A percentile compares a stretch with the other conserved stretches of the same genome.
Evolutionary conservation across 495 filamentous ascomycete species (phyloP).

Genomic region (Penicillium cataractarum): DNA sequence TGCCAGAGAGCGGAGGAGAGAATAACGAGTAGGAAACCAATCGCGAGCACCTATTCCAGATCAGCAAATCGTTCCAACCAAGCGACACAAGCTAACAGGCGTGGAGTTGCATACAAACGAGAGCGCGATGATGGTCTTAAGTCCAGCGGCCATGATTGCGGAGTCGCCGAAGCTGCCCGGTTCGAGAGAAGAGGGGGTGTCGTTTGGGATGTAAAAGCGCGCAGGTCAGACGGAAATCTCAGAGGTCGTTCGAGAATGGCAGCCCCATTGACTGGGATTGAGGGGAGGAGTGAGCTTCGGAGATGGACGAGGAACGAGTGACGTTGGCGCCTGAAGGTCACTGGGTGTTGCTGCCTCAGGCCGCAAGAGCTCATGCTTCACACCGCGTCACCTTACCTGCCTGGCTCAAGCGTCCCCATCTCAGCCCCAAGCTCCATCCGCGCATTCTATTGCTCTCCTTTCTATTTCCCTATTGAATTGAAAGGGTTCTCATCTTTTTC

Average conservation of each 20-base stretch:
- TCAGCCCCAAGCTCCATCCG: conserved; percentile 20
- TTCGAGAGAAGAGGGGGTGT: conserved; percentile 12
- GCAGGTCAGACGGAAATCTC: conserved; percentile 11
- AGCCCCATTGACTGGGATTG: conserved; percentile 30
- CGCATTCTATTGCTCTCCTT: conserved; percentile 26
- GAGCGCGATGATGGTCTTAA: conserved; percentile 98
- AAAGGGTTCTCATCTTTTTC: not conserved
- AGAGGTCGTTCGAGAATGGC: conserved; percentile 11
- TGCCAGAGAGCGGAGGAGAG: conserved; percentile 93
- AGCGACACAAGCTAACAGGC: not conserved
- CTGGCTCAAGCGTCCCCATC: conserved; percentile 36
- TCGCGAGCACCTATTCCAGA: conserved; percentile 77
- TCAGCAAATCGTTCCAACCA: conserved; percentile 17
- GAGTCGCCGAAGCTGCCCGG: conserved; percentile 29
- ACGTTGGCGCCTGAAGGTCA: conserved; percentile 43
- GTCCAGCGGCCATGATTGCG: conserved; percentile 80
- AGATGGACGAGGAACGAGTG: conserved; percentile 32
- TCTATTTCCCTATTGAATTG: conserved; percentile 15
- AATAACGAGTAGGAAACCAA: conserved; percentile 98
- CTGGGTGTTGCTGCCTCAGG: conserved; percentile 42
- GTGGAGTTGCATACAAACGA: conserved; percentile 73
- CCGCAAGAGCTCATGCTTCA: conserved; percentile 40
- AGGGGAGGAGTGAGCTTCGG: conserved; percentile 15
- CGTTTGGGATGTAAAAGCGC: not conserved
- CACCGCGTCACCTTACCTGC: conserved; percentile 40